Conservation (phyloP, 768 basidiomycete species). For the Amyloporia xantha region DNA sequence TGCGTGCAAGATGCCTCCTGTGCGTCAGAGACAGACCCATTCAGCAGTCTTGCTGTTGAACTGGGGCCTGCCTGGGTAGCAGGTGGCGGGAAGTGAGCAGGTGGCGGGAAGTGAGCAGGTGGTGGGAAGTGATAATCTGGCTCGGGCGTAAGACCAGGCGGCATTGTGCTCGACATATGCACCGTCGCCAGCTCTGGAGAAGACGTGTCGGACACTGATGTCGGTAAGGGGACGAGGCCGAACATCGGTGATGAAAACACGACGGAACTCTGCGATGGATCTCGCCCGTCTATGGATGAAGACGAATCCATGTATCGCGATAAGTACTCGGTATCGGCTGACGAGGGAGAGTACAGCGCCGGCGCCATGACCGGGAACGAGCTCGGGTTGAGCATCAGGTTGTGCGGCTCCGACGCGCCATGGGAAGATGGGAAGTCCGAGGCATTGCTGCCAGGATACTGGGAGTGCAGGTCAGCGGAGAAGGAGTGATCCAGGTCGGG, state of each 20-base stretch:
- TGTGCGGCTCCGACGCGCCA: neutral
- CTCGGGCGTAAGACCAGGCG: neutral
- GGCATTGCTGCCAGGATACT: slow-evolving; percentile 1
- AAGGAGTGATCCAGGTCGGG: neutral
- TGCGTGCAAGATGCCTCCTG: neutral
- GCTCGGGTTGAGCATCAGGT: neutral
- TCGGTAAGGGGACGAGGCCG: neutral
- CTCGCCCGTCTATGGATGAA: neutral
- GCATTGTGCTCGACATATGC: neutral
- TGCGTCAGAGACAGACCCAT: neutral
- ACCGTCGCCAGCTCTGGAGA: neutral
- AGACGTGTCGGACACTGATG: neutral
- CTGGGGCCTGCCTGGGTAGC: neutral
- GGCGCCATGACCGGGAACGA: neutral
- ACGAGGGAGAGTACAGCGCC: slow-evolving; percentile 3
- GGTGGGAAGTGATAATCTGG: slow-evolving; percentile 1
- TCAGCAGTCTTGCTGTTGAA: neutral
- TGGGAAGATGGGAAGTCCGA: slow-evolving; percentile 1
- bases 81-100: slow-evolving; percentile 3
- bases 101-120: too few species aligned
- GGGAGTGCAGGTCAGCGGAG: neutral
- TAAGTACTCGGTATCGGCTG: slow-evolving; percentile 3
- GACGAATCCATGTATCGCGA: neutral
- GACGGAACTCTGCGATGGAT: neutral
- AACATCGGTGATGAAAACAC: neutral